These are phyloP conservation scores for Verbascum thapsus DNA, from an alignment of 257 asterid genomes.

Conservation along the genomic window DNA sequence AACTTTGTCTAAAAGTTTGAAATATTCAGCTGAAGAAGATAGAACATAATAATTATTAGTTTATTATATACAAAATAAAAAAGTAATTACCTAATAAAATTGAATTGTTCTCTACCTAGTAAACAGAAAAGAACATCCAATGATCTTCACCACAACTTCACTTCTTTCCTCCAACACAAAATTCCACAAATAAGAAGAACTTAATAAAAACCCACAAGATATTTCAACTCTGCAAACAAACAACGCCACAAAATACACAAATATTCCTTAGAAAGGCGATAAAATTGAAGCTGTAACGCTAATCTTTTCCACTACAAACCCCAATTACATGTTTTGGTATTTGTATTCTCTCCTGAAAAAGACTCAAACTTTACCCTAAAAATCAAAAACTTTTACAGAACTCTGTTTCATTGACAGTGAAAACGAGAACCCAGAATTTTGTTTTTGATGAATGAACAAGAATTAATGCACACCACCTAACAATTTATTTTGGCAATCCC, in stretches of 20 bases:
- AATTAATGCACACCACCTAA: conserved; percentile 30
- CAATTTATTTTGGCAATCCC: conserved; percentile 20
- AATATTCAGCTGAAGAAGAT: conserved; percentile 29
- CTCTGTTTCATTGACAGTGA: neutral
- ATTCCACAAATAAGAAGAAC: too few relatives aligned
- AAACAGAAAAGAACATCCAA: conserved; percentile 18
- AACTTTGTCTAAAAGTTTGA: conserved; percentile 22
- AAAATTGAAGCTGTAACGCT: conserved; percentile 1
- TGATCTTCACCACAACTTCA: conserved; percentile 6
- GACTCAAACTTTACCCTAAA: conserved; percentile 15
- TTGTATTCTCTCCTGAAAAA: neutral
- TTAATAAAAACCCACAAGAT: neutral
- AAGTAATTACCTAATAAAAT: neutral
- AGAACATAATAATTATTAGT: conserved; percentile 13
- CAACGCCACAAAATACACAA: neutral
- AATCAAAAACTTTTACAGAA: conserved; percentile 1
- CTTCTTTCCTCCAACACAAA: neutral
- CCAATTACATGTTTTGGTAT: conserved; percentile 17
- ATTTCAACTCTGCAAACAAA: neutral
- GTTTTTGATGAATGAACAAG: conserved; percentile 29
- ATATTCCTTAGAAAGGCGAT: neutral
- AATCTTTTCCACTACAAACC: conserved; percentile 14
- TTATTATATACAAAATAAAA: conserved; percentile 20
- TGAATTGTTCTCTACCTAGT: conserved; percentile 25
- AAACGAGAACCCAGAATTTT: conserved; percentile 9